These are phyloP conservation scores for Aristolochia fimbriata DNA, from an alignment of 164 flowering plant species.

Conservation along the genomic window DNA sequence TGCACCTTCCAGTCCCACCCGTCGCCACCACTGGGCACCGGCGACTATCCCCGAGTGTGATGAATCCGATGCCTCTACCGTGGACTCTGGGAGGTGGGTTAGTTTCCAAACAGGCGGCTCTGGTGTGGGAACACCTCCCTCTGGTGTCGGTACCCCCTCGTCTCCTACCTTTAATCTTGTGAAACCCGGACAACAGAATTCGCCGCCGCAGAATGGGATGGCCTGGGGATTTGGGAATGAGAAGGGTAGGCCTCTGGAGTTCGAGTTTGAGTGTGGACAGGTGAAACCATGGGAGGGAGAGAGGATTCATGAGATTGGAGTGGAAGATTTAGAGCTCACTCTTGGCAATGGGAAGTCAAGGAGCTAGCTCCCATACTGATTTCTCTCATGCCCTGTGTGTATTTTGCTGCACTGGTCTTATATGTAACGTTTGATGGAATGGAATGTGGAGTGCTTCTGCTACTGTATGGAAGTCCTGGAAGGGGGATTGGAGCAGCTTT, in stretches of 20 bases:
- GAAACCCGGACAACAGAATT: slow-evolving; percentile 30
- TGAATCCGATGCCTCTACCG: slow-evolving; percentile 64
- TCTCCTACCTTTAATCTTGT: slow-evolving; percentile 87
- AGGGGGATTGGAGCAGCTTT: too few relatives aligned
- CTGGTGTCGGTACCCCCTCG: slow-evolving; percentile 32
- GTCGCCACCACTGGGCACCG: slow-evolving; percentile 40
- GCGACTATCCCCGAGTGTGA: slow-evolving; percentile 78
- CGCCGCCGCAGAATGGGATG: slow-evolving; percentile 10
- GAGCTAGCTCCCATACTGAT: not conserved
- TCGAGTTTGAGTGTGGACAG: slow-evolving; percentile 56
- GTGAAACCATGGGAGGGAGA: slow-evolving; percentile 96
- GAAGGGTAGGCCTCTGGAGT: slow-evolving; percentile 25
- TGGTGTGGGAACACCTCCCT: slow-evolving; percentile 25
- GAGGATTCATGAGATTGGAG: slow-evolving; percentile 69
- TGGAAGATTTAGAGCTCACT: slow-evolving; percentile 86
- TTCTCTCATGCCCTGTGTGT: too few relatives aligned
- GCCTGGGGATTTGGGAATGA: slow-evolving; percentile 27
- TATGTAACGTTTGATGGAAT: too few relatives aligned
- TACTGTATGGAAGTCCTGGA: too few relatives aligned
- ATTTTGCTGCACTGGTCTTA: too few relatives aligned
- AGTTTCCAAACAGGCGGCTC: slow-evolving; percentile 37
- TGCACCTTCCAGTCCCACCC: slow-evolving; percentile 83
- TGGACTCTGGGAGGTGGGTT: slow-evolving; percentile 71
- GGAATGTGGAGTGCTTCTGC: too few relatives aligned
- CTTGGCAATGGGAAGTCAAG: slow-evolving; percentile 53